phyloP scores from a whole-genome alignment of 2,329 filamentous ascomycete species.

The Myriangium duriaei region DNA sequence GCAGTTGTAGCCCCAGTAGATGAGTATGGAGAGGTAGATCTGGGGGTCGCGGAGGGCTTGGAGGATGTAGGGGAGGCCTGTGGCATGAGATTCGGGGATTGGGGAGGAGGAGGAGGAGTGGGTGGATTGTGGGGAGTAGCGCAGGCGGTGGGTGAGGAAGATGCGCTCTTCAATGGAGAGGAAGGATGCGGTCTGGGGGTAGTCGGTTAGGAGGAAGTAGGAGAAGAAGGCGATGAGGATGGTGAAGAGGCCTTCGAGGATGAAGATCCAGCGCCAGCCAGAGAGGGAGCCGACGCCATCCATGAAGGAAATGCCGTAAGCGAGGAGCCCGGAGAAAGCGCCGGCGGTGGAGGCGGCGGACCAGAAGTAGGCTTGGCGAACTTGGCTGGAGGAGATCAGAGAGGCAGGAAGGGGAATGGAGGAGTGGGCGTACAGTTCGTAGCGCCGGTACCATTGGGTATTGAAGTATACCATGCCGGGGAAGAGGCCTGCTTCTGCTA shows the following conservation, averaged over 20 bases:
- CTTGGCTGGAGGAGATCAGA: conserved; percentile 28
- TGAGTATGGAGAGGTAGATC: conserved; percentile 40
- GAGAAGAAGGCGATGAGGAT: conserved; percentile 30
- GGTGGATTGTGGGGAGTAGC: conserved; percentile 14
- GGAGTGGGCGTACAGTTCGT: not conserved
- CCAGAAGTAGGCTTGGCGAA: conserved; percentile 36
- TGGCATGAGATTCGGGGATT: conserved; percentile 14
- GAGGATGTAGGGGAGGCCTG: conserved; percentile 30
- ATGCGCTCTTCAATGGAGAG: conserved; percentile 12
- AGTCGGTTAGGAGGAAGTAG: conserved; percentile 44
- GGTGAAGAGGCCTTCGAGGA: conserved; percentile 16
- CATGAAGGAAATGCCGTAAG: conserved; percentile 28
- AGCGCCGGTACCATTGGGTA: conserved; percentile 11
- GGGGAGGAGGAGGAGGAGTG: conserved; percentile 1
- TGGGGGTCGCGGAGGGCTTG: conserved; percentile 36
- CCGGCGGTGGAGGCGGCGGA: conserved; percentile 37
- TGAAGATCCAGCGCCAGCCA: conserved; percentile 20
- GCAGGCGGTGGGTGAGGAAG: conserved; percentile 14
- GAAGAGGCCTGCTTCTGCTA: conserved; percentile 43
- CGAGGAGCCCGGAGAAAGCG: conserved; percentile 40
- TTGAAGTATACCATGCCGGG: conserved; percentile 15
- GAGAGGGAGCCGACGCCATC: conserved; percentile 26
- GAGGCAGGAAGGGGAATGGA: conserved; percentile 23
- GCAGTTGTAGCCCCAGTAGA: conserved; percentile 50
- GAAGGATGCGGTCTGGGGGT: conserved; percentile 41